phyloP scores from a whole-genome alignment of 768 basidiomycete genomes.

The Asterophora parasitica region DNA sequence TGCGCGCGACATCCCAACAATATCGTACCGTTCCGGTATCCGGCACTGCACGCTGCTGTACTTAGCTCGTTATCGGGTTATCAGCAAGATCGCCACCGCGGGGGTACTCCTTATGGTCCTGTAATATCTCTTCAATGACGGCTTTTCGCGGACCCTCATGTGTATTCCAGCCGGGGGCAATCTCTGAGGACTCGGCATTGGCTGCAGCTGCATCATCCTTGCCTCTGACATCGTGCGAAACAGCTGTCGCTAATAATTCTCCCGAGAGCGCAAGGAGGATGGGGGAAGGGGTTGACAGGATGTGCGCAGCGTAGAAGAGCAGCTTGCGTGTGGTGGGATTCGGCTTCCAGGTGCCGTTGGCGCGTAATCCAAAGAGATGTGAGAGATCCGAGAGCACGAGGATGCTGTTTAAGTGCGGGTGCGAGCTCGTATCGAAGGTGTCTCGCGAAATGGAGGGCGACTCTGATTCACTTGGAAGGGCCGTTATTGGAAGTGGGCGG shows the following conservation, averaged over 20 bases:
- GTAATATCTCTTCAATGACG: conserved; percentile 12
- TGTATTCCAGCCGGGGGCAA: neutral
- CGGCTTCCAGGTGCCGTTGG: conserved; percentile 6
- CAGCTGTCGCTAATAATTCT: conserved; percentile 30
- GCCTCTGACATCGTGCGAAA: conserved; percentile 21
- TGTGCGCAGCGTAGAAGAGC: conserved; percentile 64
- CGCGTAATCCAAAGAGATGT: conserved; percentile 31
- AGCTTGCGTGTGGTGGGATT: conserved; percentile 56
- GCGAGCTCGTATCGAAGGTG: conserved; percentile 24
- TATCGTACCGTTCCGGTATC: too few species aligned
- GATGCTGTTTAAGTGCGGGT: conserved; percentile 37
- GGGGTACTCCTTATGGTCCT: neutral
- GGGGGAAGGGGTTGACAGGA: conserved; percentile 42
- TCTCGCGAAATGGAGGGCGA: conserved; percentile 11
- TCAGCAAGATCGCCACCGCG: neutral
- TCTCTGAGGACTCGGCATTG: neutral
- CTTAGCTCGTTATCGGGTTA: neutral
- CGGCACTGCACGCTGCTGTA: too few species aligned
- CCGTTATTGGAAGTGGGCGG: conserved; percentile 39
- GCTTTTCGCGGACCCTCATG: neutral
- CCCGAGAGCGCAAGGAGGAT: conserved; percentile 37
- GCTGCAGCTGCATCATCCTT: neutral
- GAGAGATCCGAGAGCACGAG: conserved; percentile 54
- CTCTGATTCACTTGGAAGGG: conserved; percentile 12
- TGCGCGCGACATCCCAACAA: too few species aligned